Evolutionary conservation across 176 grass and related monocot genomes (phyloP).

Genomic region (Thalia dealbata): DNA sequence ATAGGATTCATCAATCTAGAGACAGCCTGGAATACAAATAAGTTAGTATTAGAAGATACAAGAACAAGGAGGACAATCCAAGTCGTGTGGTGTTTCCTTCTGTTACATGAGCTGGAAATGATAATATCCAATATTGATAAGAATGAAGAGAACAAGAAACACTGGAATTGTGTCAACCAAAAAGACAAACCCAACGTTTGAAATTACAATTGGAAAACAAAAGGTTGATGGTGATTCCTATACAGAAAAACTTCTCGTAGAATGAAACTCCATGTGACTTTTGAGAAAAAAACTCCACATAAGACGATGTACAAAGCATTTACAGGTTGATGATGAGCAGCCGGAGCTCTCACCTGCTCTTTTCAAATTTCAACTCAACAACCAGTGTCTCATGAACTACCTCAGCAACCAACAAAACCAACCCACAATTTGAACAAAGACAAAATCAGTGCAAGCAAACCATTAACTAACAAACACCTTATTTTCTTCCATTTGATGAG

Average conservation of each 20-base stretch:
- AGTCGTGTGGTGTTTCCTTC: not conserved
- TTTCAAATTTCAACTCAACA: not conserved
- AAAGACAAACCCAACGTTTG: not conserved
- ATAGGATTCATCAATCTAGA: not conserved
- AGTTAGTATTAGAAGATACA: not conserved
- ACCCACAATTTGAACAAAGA: slow-evolving; percentile 51
- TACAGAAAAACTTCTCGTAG: not conserved
- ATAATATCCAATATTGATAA: not conserved
- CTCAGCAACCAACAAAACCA: slow-evolving; percentile 53
- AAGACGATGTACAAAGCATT: slow-evolving; percentile 9
- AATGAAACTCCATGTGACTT: not conserved
- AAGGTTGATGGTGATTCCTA: not conserved
- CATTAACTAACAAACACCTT: not conserved
- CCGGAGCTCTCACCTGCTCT: slow-evolving; percentile 1
- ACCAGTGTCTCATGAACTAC: slow-evolving; percentile 33
- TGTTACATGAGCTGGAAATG: not conserved
- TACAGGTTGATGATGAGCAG: slow-evolving; percentile 28
- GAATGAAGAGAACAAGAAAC: not conserved
- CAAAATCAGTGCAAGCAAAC: slow-evolving; percentile 49
- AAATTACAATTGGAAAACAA: not conserved
- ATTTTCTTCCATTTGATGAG: too few species aligned
- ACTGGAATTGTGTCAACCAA: not conserved
- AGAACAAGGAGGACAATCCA: not conserved
- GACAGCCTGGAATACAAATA: not conserved
- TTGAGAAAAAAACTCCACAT: not conserved